Base-by-base conservation (phyloP, 805 yeast genomes). In the Teunomyces cretensis region DNA sequence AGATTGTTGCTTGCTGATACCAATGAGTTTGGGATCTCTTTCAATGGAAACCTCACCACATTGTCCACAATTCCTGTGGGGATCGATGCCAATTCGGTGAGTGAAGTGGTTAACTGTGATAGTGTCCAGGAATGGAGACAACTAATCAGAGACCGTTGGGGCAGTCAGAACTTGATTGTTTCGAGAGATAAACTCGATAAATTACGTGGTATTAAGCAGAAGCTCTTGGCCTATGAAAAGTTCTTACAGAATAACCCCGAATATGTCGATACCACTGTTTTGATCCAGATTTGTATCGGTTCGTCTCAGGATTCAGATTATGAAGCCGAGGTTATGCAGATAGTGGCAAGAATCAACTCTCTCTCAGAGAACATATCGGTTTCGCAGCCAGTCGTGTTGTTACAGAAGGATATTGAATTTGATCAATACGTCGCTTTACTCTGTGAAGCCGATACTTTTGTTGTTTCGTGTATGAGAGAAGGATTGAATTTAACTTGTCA, bases 401-500 rank as follows among this genome's bases (percentile, higher is more conserved):
- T 94, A 39, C 92, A 88, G 53, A 95, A 89, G 62, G 97, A 92
- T 54, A 80, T 94, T 43, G 91, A 83, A 31, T 92, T 88, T 60
- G 86, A 82, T 45, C 98, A 94, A 65, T 94, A 94, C 60, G 64
- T 94, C 47, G 98, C 96, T 0, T 68, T 94, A 41, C 77, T 87
- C 38, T 70, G 82, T 30, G 97, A 90, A 60, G 96, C 98, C 1
- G 95, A 88, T 53, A 74, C 81, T 1, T 94, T 94, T 58, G 82
- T 87, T 36, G 97, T 92, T 1, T 83, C 95, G 8, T 87, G 96
- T 1, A 79, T 92, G 75, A 83, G 99, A 60, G 99, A 94, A 64
- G 99, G 99, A 19, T 87, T 94, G 90, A 94, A 94, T 57, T 74
- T 94, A 58, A 91, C 98, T 0, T 92, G 97, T 55, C 99, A 94